Conservation (phyloP, 345 rosid genomes). For the Ceriops decandra region DNA sequence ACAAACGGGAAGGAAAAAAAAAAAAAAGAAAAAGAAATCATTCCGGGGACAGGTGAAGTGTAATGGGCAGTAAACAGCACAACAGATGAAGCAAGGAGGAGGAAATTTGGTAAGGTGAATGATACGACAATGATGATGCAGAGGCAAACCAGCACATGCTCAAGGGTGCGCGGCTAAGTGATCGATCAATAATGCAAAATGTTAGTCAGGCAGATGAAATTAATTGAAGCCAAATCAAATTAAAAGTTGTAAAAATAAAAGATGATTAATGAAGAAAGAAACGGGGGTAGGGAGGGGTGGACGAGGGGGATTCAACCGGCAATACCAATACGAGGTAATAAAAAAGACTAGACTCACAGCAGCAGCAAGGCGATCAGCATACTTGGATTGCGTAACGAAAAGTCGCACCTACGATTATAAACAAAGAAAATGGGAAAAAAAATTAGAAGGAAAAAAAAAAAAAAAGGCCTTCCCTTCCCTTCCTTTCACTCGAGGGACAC, state of each 20-base stretch:
- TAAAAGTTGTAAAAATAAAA: not conserved
- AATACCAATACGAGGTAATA: too few relatives aligned
- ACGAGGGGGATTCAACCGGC: too few relatives aligned
- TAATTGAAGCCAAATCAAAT: not conserved
- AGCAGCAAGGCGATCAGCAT: conserved; percentile 69
- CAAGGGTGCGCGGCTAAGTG: not conserved
- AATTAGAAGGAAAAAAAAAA: too few relatives aligned
- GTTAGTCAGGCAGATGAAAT: too few relatives aligned
- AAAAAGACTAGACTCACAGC: conserved; percentile 43
- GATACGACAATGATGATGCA: too few relatives aligned
- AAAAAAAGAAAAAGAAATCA: not conserved
- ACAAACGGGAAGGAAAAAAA: not conserved
- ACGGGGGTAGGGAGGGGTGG: too few relatives aligned
- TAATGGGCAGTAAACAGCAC: not conserved
- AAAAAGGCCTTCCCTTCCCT: too few relatives aligned
- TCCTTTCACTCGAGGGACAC: too few relatives aligned
- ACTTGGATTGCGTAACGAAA: conserved; percentile 73
- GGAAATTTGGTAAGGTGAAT: not conserved
- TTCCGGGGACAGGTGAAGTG: not conserved
- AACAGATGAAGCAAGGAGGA: not conserved
- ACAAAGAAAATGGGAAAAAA: not conserved
- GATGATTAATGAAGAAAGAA: too few relatives aligned
- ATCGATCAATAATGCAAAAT: too few relatives aligned
- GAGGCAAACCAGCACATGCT: not conserved
- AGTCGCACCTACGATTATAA: conserved; percentile 54